These are phyloP conservation scores for Penicillium sp. DNA, from an alignment of 2,329 filamentous ascomycete species.

Conservation along the genomic window DNA sequence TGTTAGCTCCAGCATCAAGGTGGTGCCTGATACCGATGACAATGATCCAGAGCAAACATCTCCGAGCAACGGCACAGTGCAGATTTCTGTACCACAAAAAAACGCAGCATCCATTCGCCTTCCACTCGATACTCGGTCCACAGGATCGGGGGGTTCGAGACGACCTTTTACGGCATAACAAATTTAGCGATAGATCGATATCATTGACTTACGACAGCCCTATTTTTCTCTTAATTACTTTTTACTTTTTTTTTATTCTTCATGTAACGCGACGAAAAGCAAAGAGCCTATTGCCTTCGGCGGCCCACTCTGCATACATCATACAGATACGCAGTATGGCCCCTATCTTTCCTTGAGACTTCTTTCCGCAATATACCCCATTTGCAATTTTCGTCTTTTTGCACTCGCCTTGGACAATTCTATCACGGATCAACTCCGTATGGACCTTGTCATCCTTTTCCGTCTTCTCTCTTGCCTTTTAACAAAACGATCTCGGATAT, in stretches of 20 bases:
- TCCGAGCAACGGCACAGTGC: conserved; percentile 32
- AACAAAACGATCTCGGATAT: neutral
- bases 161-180: conserved; percentile 34
- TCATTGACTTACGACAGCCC: conserved; percentile 27
- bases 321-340: neutral
- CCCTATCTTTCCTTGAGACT: conserved; percentile 3
- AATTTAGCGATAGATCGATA: conserved; percentile 27
- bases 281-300: conserved; percentile 1
- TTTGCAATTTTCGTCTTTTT: conserved; percentile 5
- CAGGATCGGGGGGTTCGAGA: conserved; percentile 16
- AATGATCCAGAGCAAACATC: conserved; percentile 19
- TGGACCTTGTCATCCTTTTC: neutral
- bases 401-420: neutral
- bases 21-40: conserved; percentile 40
- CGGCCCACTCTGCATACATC: neutral
- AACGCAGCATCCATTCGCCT: conserved; percentile 8
- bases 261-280: conserved; percentile 20
- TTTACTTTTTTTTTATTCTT: conserved; percentile 5
- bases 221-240: conserved; percentile 9
- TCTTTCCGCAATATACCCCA: conserved; percentile 25
- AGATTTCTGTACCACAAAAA: conserved; percentile 16
- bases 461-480: neutral
- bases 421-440: conserved; percentile 3
- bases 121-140: conserved; percentile 13
- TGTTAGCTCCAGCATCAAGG: conserved; percentile 44